These are phyloP conservation scores for Podila clonocystis DNA, from an alignment of 192 early-diverging fungal genomes.

Conservation along the genomic window DNA sequence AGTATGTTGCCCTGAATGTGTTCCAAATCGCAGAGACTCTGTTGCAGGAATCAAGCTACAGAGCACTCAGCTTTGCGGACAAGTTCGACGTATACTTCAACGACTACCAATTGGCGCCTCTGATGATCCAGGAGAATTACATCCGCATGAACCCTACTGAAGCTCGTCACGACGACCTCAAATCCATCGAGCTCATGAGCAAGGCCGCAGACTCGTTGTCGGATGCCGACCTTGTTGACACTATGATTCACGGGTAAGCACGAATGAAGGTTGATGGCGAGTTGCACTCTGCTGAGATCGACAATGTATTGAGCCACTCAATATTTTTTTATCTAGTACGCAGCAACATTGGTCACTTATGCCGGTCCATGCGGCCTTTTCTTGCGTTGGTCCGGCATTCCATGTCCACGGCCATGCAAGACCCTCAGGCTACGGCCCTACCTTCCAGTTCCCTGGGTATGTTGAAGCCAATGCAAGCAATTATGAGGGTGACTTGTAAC, in stretches of 20 bases:
- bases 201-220: conserved; percentile 90
- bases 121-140: conserved; percentile 98
- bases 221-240: conserved; percentile 83
- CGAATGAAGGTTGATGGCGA: not conserved
- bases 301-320: no score
- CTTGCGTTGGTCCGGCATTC: conserved; percentile 87
- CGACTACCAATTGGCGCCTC: conserved; percentile 85
- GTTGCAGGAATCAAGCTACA: conserved; percentile 53
- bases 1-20: conserved; percentile 56
- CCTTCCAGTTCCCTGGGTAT: conserved; percentile 47
- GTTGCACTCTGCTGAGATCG: no score
- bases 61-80: conserved; percentile 56
- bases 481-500: not conserved
- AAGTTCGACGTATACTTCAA: conserved; percentile 92
- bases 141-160: conserved; percentile 71
- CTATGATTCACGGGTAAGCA: conserved; percentile 70
- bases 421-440: conserved; percentile 32
- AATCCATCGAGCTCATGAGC: conserved; percentile 70
- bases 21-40: conserved; percentile 83
- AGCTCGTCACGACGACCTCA: conserved; percentile 19
- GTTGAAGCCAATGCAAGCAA: not conserved
- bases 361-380: conserved; percentile 86
- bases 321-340: conserved; percentile 55
- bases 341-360: conserved; percentile 91
- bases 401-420: conserved; percentile 74